These are phyloP conservation scores for Verticillium nubilum DNA, from an alignment of 2,329 filamentous ascomycete species.

Conservation along the genomic window DNA sequence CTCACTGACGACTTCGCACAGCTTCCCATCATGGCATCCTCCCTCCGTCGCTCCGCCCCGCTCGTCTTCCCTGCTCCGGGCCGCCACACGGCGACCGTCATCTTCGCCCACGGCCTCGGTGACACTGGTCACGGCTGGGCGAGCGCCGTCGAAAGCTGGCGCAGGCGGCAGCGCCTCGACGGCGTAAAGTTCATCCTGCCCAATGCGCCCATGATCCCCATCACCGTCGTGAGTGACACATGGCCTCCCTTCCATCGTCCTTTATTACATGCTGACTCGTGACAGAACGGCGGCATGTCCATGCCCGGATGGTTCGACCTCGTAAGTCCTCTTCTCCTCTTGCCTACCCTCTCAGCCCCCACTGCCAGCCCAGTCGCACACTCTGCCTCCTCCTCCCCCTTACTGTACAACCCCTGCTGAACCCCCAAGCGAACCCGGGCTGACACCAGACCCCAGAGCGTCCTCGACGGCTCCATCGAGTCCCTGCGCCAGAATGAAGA, in stretches of 20 bases:
- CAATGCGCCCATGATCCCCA: constrained; percentile 79
- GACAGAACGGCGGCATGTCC: constrained; percentile 64
- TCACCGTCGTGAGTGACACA: constrained; percentile 61
- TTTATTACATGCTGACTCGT: neutral
- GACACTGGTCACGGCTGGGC: constrained; percentile 79
- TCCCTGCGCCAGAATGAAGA: constrained; percentile 45
- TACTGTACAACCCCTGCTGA: neutral
- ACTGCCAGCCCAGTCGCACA: too few species aligned
- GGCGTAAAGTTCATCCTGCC: constrained; percentile 94
- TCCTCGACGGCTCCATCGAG: constrained; percentile 26
- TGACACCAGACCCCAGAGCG: constrained; percentile 7
- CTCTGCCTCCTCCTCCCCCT: neutral
- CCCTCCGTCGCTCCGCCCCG: constrained; percentile 29
- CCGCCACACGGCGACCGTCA: constrained; percentile 88
- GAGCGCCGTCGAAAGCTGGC: constrained; percentile 81
- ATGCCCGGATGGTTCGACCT: constrained; percentile 93
- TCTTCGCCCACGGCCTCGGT: constrained; percentile 88
- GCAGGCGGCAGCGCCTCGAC: constrained; percentile 70
- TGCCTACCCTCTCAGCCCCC: neutral
- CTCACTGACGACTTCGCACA: neutral
- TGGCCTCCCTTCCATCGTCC: neutral
- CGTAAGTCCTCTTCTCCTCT: constrained; percentile 32
- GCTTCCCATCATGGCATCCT: constrained; percentile 4
- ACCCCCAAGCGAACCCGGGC: neutral
- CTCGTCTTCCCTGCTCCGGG: constrained; percentile 74